Evolutionary conservation across 495 filamentous ascomycete genomes (phyloP).

Genomic region (Wilcoxina mikolae): DNA sequence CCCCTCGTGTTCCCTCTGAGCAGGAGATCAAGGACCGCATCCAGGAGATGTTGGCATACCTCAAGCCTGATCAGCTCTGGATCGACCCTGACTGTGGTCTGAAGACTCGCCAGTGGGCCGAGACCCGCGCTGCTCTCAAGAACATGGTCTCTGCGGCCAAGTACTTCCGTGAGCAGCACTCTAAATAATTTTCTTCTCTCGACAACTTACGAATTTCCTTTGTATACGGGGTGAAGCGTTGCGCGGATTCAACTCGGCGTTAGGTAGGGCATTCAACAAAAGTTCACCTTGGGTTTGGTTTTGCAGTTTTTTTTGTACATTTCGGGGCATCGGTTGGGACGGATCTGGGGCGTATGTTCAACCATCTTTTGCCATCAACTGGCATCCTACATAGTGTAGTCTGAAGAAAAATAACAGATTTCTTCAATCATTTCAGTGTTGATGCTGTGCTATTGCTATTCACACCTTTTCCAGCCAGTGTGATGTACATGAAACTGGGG

Average conservation of each 20-base stretch:
- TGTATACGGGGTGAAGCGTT: conserved; percentile 3
- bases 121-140: conserved; percentile 81
- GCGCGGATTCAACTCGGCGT: conserved; percentile 49
- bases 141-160: conserved; percentile 96
- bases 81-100: conserved; percentile 97
- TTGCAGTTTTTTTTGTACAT: conserved; percentile 1
- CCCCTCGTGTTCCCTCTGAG: conserved; percentile 84
- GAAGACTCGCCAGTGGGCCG: conserved; percentile 91
- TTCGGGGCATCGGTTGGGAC: neutral
- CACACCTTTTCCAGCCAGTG: too few relatives aligned
- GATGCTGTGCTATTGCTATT: conserved; percentile 13
- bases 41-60: conserved; percentile 89
- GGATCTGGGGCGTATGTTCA: neutral
- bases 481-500: too few relatives aligned
- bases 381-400: neutral
- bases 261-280: conserved; percentile 12
- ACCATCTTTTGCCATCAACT: conserved; percentile 4
- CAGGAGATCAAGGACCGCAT: conserved; percentile 95
- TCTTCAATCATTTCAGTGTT: neutral
- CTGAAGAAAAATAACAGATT: neutral
- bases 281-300: conserved; percentile 2
- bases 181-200: conserved; percentile 31
- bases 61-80: conserved; percentile 92
- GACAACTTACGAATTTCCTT: conserved; percentile 11
- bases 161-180: conserved; percentile 80